These are phyloP conservation scores for Vigna unguiculata DNA, from an alignment of 306 rosid genomes.

Conservation along the genomic window DNA sequence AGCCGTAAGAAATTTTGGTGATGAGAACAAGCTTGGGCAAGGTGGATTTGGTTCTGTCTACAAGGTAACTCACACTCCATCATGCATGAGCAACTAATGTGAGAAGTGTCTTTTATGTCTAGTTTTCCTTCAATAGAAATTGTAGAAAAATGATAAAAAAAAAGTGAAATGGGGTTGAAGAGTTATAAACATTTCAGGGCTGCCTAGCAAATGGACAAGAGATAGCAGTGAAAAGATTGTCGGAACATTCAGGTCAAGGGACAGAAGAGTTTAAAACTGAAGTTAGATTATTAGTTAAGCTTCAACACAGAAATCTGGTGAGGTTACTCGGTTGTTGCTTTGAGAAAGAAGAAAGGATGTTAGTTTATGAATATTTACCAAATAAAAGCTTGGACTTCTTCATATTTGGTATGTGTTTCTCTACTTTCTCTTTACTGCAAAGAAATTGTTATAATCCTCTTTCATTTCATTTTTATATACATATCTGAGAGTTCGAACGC, in stretches of 20 bases:
- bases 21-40: constrained; percentile 60
- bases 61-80: constrained; percentile 48
- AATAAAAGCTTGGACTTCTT: constrained; percentile 62
- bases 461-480: background rate
- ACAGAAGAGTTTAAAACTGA: constrained; percentile 49
- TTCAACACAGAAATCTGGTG: constrained; percentile 52
- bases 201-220: constrained; percentile 47
- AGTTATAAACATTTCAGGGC: constrained; percentile 51
- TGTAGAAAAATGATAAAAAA: background rate
- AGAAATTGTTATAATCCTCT: background rate
- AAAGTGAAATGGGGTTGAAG: background rate
- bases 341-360: constrained; percentile 52
- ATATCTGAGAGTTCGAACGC: background rate
- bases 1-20: constrained; percentile 48
- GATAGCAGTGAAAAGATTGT: constrained; percentile 60
- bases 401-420: constrained; percentile 46
- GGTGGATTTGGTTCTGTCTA: constrained; percentile 73
- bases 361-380: constrained; percentile 53
- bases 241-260: constrained; percentile 46
- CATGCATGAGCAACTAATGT: background rate
- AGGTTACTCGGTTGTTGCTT: constrained; percentile 48
- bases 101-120: background rate
- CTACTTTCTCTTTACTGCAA: background rate
- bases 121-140: background rate
- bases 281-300: constrained; percentile 41